Evolutionary conservation across 441 rosid species (phyloP).

Genomic region (Breynia disticha): DNA sequence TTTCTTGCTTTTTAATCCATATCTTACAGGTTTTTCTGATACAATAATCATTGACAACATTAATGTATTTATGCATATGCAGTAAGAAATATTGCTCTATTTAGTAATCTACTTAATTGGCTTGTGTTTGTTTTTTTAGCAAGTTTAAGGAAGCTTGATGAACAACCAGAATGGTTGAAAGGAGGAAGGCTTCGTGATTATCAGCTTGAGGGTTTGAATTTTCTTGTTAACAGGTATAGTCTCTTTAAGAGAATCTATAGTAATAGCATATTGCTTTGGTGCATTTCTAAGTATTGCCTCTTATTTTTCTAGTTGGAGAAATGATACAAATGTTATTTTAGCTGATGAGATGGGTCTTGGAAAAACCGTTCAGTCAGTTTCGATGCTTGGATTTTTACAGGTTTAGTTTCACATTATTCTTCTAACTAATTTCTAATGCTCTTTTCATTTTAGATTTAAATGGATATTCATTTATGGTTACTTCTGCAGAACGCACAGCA

Average conservation of each 20-base stretch:
- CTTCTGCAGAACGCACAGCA: slow-evolving; percentile 77
- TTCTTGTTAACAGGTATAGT: slow-evolving; percentile 93
- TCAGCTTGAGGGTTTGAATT: slow-evolving; percentile 97
- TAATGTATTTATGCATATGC: no score
- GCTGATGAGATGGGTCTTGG: slow-evolving; percentile 99
- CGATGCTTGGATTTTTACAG: slow-evolving; percentile 99
- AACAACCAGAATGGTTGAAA: slow-evolving; percentile 96
- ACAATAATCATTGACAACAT: no score
- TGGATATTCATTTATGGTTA: slow-evolving; percentile 13
- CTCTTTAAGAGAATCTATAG: not conserved
- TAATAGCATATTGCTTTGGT: not conserved
- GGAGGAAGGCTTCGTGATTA: slow-evolving; percentile 99
- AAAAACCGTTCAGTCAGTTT: slow-evolving; percentile 99
- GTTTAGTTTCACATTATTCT: slow-evolving; percentile 27
- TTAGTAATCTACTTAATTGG: not conserved
- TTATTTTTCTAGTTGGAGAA: slow-evolving; percentile 72
- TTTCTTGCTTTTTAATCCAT: no score
- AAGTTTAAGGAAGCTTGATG: slow-evolving; percentile 93
- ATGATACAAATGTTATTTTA: slow-evolving; percentile 98
- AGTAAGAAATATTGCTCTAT: no score
- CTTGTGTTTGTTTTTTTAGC: slow-evolving; percentile 27
- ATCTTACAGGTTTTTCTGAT: no score
- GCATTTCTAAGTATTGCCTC: slow-evolving; percentile 16
- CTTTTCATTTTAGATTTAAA: not conserved
- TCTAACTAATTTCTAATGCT: not conserved